phyloP scores from a whole-genome alignment of 768 basidiomycete species.

The Pisolithus microcarpus region DNA sequence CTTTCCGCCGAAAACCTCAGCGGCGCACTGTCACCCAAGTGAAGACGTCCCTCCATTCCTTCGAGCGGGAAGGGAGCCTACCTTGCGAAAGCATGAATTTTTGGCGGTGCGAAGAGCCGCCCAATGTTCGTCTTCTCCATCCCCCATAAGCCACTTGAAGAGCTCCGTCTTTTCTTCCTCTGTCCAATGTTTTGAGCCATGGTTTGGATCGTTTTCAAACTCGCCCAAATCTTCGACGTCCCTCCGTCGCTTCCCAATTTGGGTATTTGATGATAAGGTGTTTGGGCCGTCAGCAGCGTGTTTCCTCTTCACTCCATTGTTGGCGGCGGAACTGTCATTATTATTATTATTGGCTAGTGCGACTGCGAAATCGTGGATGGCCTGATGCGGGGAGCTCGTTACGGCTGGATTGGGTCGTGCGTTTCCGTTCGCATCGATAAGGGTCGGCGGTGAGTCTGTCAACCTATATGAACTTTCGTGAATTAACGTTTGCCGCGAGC shows the following conservation, averaged over 20 bases:
- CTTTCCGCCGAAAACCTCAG: conserved; percentile 63
- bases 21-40: conserved; percentile 47
- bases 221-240: conserved; percentile 23
- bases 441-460: conserved; percentile 27
- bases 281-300: conserved; percentile 31
- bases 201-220: conserved; percentile 32
- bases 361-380: conserved; percentile 28
- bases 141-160: conserved; percentile 74
- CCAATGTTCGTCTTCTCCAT: conserved; percentile 69
- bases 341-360: conserved; percentile 19
- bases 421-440: conserved; percentile 21
- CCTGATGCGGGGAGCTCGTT: conserved; percentile 25
- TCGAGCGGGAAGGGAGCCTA: conserved; percentile 16
- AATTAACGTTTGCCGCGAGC: conserved; percentile 22
- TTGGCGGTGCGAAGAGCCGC: conserved; percentile 70
- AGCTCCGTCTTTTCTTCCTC: conserved; percentile 76
- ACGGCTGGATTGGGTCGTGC: conserved; percentile 21
- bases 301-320: conserved; percentile 36
- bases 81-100: conserved; percentile 78
- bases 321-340: conserved; percentile 1
- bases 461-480: conserved; percentile 25
- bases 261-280: conserved; percentile 12
- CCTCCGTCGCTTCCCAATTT: conserved; percentile 25
- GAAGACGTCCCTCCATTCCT: neutral
- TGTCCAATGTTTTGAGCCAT: conserved; percentile 79